Base-by-base conservation (phyloP, 2,329 filamentous ascomycete species). In the Juglanconis sp. region DNA sequence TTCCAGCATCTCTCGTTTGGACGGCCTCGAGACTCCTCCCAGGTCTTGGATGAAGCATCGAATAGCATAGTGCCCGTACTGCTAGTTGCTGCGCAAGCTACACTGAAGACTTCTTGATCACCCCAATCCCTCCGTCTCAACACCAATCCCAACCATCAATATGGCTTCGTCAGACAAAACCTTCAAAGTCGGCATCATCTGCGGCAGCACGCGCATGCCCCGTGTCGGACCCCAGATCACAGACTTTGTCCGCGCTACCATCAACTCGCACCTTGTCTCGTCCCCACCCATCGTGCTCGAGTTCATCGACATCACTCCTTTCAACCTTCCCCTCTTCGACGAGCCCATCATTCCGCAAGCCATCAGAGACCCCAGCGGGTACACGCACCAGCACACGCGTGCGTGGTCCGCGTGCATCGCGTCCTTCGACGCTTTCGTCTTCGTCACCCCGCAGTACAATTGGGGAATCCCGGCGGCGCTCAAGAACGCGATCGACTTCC, bases 401-500 rank as follows among this genome's bases (percentile, higher is more conserved):
- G 63, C 64, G n/a, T 76, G 75, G 74, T 70, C 69, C 30, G 66
- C 64, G 1, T 65, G 65, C 46, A 68, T 76, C 36, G 48, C 66
- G 1, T 57, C 67, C 15, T 69, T 71, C 40, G 68, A 74, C 57
- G 74, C 62, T 40, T 76, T 74, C 56, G 66, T 69, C 24, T 65
- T 69, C 56, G 65, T 69, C 44, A 69, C 72, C 24, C 68, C 73
- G 15, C 71, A 76, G 66, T 81, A 81, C 65, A 82, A 82, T 68
- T 79, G 73, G 71, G 76, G 78, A 7, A 72, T 79, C 17, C 76
- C 80, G 0, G 79, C 75, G 0, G 75, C 72, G 15, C 65, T 81
- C 24, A 83, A 83, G 70, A 83, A 81, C 63, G 79, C 80, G 8
- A 74, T 84, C 51, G 81, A 83, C 63, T 81, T 79, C 63, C 70